phyloP scores from a whole-genome alignment of 805 yeast species.

The Saccharomycopsis capsularis region DNA sequence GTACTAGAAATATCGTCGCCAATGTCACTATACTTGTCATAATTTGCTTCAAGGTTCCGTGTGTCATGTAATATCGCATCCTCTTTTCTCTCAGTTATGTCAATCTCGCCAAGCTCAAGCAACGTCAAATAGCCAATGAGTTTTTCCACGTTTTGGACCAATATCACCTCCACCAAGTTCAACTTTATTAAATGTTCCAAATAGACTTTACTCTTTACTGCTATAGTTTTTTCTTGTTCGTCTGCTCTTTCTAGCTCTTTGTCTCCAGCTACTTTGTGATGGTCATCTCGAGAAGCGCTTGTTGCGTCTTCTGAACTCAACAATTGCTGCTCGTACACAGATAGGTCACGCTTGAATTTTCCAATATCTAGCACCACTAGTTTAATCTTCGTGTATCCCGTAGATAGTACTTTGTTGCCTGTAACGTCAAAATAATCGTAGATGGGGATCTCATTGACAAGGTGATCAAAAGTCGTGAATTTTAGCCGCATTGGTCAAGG shows the following conservation, averaged over 20 bases:
- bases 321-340: background rate
- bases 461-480: background rate
- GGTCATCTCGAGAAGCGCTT: no score
- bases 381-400: no score
- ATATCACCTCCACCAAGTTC: slow-evolving; percentile 2
- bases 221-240: no score
- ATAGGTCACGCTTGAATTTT: background rate
- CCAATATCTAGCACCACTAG: background rate
- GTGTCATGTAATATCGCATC: no score
- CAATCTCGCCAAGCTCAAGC: slow-evolving; percentile 4
- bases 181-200: background rate
- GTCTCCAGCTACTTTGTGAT: no score
- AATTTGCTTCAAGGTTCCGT: background rate
- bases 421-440: background rate
- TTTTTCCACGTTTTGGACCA: slow-evolving; percentile 2
- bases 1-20: background rate
- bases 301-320: no score
- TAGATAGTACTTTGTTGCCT: background rate
- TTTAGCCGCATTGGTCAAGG: background rate
- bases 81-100: background rate
- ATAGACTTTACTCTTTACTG: no score
- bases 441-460: background rate
- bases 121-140: slow-evolving; percentile 10
- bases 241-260: no score
- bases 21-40: background rate